Conservation (phyloP, 768 basidiomycete genomes). For the Tephrocybe sp. region DNA sequence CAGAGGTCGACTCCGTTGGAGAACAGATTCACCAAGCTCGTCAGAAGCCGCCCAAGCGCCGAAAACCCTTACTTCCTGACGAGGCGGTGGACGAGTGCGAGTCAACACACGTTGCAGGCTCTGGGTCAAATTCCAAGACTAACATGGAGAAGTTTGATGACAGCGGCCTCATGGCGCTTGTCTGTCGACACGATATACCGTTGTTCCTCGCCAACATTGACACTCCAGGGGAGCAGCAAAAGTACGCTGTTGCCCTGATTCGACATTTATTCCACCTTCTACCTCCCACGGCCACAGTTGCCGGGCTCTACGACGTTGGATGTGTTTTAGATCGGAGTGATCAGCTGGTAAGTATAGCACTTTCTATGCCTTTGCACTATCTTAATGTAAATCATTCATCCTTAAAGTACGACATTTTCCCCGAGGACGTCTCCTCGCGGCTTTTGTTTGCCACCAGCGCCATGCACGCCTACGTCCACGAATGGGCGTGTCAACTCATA, state of each 20-base stretch:
- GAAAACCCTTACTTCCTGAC: too few relatives aligned
- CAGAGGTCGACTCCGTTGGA: too few relatives aligned
- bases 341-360: constrained; percentile 20
- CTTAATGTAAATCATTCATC: neutral
- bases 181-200: too few relatives aligned
- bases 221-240: constrained; percentile 33
- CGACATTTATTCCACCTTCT: constrained; percentile 25
- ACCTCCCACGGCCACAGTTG: constrained; percentile 25
- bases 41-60: too few relatives aligned
- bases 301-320: constrained; percentile 30
- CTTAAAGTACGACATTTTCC: constrained; percentile 1
- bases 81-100: constrained; percentile 37
- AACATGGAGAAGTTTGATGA: too few relatives aligned
- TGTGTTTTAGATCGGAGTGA: constrained; percentile 32
- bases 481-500: constrained; percentile 28
- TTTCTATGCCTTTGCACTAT: neutral
- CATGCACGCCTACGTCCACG: too few relatives aligned
- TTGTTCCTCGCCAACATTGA: constrained; percentile 38
- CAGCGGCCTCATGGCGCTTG: too few relatives aligned
- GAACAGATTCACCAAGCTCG: too few relatives aligned
- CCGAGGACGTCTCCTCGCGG: constrained; percentile 12
- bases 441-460: constrained; percentile 28
- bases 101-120: constrained; percentile 28
- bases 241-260: constrained; percentile 30
- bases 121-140: constrained; percentile 19